Percentiles rank a stretch among this genome's conserved stretches.
These are phyloP conservation scores for Phytophthora boehmeriae DNA, from an alignment of 352 stramenopile genomes.

Conservation along the genomic window DNA sequence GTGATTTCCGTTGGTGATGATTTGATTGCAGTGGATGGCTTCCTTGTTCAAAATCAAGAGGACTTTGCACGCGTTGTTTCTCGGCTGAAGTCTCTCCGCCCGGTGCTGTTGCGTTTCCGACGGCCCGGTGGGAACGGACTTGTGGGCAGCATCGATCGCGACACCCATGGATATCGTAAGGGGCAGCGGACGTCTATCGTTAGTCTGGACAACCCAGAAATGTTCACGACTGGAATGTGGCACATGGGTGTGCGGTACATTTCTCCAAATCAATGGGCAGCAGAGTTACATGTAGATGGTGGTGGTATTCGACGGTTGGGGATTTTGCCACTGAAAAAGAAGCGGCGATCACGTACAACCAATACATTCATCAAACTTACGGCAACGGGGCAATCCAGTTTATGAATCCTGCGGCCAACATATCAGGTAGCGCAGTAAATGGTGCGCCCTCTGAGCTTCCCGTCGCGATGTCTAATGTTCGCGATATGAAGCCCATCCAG, in stretches of 20 bases:
- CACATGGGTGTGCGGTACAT: constrained; percentile 86
- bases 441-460: constrained; percentile 36
- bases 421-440: constrained; percentile 12
- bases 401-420: constrained; percentile 81
- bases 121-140: constrained; percentile 52
- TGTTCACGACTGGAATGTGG: constrained; percentile 83
- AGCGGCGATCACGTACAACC: constrained; percentile 85
- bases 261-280: constrained; percentile 73
- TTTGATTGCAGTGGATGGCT: constrained; percentile 84
- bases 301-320: constrained; percentile 80
- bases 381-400: constrained; percentile 79
- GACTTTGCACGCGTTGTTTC: constrained; percentile 86
- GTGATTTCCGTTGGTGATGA: constrained; percentile 83
- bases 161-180: constrained; percentile 61
- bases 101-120: constrained; percentile 83
- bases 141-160: constrained; percentile 36
- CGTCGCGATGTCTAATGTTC: constrained; percentile 55
- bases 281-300: constrained; percentile 84
- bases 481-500: constrained; percentile 64
- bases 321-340: constrained; percentile 77
- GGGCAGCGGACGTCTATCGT: constrained; percentile 66
- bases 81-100: constrained; percentile 78
- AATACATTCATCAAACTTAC: constrained; percentile 87
- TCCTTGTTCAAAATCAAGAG: constrained; percentile 72
- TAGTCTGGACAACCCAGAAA: constrained; percentile 73